These are phyloP conservation scores for Seiridium unicorne DNA, from an alignment of 2,329 filamentous ascomycete genomes.

Conservation along the genomic window DNA sequence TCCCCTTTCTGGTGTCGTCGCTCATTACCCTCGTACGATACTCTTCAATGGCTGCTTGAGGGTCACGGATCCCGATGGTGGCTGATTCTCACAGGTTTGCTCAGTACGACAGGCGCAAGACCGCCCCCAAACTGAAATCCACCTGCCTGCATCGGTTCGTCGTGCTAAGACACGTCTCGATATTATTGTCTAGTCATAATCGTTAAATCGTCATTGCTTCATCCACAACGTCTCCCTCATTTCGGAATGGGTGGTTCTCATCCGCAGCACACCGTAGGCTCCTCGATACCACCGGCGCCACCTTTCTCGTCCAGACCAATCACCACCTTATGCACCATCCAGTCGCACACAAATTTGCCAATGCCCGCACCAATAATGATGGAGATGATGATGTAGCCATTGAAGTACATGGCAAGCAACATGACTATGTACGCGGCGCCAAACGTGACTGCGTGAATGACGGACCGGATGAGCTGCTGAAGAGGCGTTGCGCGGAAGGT, in stretches of 20 bases:
- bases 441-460: slow-evolving; percentile 38
- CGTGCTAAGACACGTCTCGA: too few species aligned
- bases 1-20: too few species aligned
- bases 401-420: slow-evolving; percentile 45
- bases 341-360: slow-evolving; percentile 55
- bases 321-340: slow-evolving; percentile 44
- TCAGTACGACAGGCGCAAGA: too few species aligned
- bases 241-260: slow-evolving; percentile 1
- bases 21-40: too few species aligned
- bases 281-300: slow-evolving; percentile 35
- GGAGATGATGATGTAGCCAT: slow-evolving; percentile 42
- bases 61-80: too few species aligned
- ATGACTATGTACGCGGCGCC: slow-evolving; percentile 43
- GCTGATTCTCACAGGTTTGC: too few species aligned
- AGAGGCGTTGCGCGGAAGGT: slow-evolving; percentile 37
- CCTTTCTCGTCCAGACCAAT: slow-evolving; percentile 19
- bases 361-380: slow-evolving; percentile 46
- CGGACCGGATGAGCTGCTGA: slow-evolving; percentile 37
- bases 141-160: too few species aligned
- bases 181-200: too few species aligned
- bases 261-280: slow-evolving; percentile 47
- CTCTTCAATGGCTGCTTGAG: too few species aligned
- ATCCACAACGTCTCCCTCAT: background rate
- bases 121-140: too few species aligned
- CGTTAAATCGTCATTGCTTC: background rate